Percentiles rank a stretch among this genome's conserved stretches.
These are phyloP conservation scores for Hypocreales sp. DNA, from an alignment of 2,329 filamentous ascomycete species.

Conservation along the genomic window DNA sequence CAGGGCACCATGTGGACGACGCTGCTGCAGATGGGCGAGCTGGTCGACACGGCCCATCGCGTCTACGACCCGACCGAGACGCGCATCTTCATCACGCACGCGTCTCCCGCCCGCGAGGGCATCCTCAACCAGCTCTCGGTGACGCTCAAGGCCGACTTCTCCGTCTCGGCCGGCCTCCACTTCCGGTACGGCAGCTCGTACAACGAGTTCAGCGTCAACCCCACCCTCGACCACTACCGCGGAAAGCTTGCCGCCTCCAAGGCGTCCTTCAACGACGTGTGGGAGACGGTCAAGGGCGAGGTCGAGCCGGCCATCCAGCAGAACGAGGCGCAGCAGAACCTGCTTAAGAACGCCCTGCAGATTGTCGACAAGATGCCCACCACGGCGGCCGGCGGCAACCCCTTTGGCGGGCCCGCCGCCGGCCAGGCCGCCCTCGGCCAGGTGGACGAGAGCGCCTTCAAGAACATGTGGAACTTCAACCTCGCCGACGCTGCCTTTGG, in stretches of 20 bases:
- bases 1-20: slow-evolving; percentile 99
- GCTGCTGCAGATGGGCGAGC: slow-evolving; percentile 90
- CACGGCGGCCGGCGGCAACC: slow-evolving; percentile 88
- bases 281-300: slow-evolving; percentile 95
- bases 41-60: slow-evolving; percentile 93
- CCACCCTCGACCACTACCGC: slow-evolving; percentile 92
- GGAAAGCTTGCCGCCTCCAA: slow-evolving; percentile 97
- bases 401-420: slow-evolving; percentile 75
- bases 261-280: slow-evolving; percentile 97
- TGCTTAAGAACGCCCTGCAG: slow-evolving; percentile 79
- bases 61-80: slow-evolving; percentile 98
- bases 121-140: slow-evolving; percentile 96
- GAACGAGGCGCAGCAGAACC: slow-evolving; percentile 85
- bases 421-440: slow-evolving; percentile 63
- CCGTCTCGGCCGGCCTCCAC: slow-evolving; percentile 89
- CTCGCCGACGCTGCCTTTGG: slow-evolving; percentile 94
- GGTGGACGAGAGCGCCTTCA: slow-evolving; percentile 97
- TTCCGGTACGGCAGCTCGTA: slow-evolving; percentile 99
- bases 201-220: slow-evolving; percentile 99
- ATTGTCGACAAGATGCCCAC: slow-evolving; percentile 98
- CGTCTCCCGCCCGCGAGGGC: slow-evolving; percentile 88
- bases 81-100: slow-evolving; percentile 90
- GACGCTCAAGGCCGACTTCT: slow-evolving; percentile 94
- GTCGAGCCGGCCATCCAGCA: slow-evolving; percentile 88
- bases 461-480: slow-evolving; percentile 99